Evolutionary conservation across 2,329 filamentous ascomycete genomes (phyloP).

Genomic region (Penicillium expansum): DNA sequence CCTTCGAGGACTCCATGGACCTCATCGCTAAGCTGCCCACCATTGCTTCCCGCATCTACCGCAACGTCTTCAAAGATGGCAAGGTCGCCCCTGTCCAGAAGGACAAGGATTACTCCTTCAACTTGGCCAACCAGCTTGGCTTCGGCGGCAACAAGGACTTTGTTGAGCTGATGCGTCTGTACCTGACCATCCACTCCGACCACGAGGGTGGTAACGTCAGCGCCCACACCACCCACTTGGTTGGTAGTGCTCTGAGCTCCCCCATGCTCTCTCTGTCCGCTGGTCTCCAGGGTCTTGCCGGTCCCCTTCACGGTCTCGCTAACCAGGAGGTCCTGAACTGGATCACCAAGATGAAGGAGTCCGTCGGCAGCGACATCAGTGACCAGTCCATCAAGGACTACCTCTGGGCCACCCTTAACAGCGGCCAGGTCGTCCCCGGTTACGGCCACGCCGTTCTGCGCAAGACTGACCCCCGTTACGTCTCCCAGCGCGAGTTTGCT

Average conservation of each 20-base stretch:
- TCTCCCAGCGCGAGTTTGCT: constrained; percentile 95
- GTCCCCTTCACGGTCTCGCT: constrained; percentile 96
- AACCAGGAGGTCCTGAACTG: constrained; percentile 99
- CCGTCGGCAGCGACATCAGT: constrained; percentile 87
- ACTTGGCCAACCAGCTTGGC: constrained; percentile 99
- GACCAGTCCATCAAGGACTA: constrained; percentile 98
- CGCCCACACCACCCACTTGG: constrained; percentile 97
- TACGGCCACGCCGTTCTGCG: constrained; percentile 99
- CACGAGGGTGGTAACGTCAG: constrained; percentile 99
- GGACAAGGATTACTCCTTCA: constrained; percentile 99
- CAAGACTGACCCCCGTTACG: constrained; percentile 99
- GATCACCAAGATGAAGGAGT: constrained; percentile 98
- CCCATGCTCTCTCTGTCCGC: constrained; percentile 95
- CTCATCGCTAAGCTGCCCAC: constrained; percentile 99
- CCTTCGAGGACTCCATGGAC: constrained; percentile 99
- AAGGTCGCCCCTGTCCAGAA: constrained; percentile 95
- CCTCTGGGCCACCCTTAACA: constrained; percentile 96
- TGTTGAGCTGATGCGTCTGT: constrained; percentile 95
- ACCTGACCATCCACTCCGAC: constrained; percentile 99
- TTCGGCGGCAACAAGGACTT: constrained; percentile 95
- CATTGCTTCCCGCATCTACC: constrained; percentile 98
- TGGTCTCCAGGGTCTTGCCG: constrained; percentile 95
- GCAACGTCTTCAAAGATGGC: constrained; percentile 99
- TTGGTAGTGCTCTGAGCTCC: constrained; percentile 93
- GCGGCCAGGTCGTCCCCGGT: constrained; percentile 91